Evolutionary conservation across 768 basidiomycete genomes (phyloP).

Genomic region (Tricholoma hemisulphureum): DNA sequence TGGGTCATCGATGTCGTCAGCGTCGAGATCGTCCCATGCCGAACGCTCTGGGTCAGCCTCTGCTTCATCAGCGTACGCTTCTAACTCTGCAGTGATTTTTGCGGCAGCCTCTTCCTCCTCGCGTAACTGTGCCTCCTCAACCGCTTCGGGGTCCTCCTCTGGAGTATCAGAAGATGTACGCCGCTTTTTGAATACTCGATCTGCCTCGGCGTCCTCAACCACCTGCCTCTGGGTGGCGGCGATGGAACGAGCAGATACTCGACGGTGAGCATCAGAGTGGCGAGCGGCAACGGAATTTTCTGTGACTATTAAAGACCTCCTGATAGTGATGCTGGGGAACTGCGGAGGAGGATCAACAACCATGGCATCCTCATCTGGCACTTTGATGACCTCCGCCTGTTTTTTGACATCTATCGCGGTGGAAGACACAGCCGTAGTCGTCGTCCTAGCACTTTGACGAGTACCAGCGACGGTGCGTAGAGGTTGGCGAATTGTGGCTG

Average conservation of each 20-base stretch:
- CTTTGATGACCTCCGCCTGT: conserved; percentile 22
- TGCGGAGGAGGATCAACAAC: conserved; percentile 41
- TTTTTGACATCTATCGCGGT: conserved; percentile 27
- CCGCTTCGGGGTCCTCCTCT: conserved; percentile 39
- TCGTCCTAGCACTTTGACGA: conserved; percentile 36
- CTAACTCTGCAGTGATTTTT: conserved; percentile 48
- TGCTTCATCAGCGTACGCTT: conserved; percentile 48
- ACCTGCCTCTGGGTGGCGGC: conserved; percentile 24
- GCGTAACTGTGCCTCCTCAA: conserved; percentile 36
- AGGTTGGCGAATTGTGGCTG: conserved; percentile 47
- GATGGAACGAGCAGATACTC: conserved; percentile 22
- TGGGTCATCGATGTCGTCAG: conserved; percentile 90
- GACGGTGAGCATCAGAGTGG: conserved; percentile 23
- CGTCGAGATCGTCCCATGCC: conserved; percentile 89
- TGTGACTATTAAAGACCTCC: conserved; percentile 36
- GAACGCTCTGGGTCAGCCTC: conserved; percentile 68
- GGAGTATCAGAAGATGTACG: conserved; percentile 66
- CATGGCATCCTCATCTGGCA: conserved; percentile 54
- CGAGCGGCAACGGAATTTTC: conserved; percentile 26
- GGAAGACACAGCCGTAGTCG: conserved; percentile 20
- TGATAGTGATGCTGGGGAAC: conserved; percentile 41
- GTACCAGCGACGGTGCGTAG: conserved; percentile 51
- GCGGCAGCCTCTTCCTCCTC: conserved; percentile 47
- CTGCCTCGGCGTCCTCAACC: conserved; percentile 56
- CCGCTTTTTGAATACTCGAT: conserved; percentile 69